Evolutionary conservation across 495 filamentous ascomycete genomes (phyloP).

Genomic region (Hypoxylon crocopeplum): DNA sequence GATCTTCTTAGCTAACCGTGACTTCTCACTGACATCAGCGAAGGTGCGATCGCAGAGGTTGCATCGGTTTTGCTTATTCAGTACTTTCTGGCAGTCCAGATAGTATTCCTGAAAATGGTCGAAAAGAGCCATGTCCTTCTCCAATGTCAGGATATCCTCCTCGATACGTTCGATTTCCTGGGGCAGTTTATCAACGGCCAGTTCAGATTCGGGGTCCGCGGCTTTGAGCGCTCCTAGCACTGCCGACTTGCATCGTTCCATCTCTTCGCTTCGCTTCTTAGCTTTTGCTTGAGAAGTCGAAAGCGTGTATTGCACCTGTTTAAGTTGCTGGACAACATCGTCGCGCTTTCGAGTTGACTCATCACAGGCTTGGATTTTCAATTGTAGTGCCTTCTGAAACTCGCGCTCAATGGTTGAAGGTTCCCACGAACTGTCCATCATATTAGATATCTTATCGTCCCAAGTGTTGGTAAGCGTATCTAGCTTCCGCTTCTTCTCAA

Average conservation of each 20-base stretch:
- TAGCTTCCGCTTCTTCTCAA: conserved; percentile 71
- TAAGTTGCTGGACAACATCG: conserved; percentile 70
- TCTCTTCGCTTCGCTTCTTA: conserved; percentile 68
- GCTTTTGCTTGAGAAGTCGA: conserved; percentile 65
- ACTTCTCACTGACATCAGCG: conserved; percentile 58
- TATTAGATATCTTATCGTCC: conserved; percentile 66
- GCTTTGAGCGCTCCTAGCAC: conserved; percentile 53
- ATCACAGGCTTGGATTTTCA: conserved; percentile 55
- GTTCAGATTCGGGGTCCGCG: conserved; percentile 38
- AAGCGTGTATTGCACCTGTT: conserved; percentile 81
- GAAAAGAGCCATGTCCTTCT: conserved; percentile 68
- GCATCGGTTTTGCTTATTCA: conserved; percentile 69
- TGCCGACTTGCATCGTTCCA: conserved; percentile 60
- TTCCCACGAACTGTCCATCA: conserved; percentile 71
- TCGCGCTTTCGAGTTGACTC: conserved; percentile 75
- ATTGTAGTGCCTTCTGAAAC: conserved; percentile 70
- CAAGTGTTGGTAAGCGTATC: conserved; percentile 79
- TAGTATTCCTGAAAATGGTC: conserved; percentile 70
- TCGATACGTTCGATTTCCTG: conserved; percentile 57
- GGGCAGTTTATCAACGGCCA: conserved; percentile 50
- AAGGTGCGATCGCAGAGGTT: conserved; percentile 72
- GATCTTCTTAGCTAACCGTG: conserved; percentile 66
- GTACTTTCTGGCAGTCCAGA: conserved; percentile 61
- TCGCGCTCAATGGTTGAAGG: conserved; percentile 71
- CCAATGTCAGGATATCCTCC: conserved; percentile 63